These are phyloP conservation scores for Strobilomyces echinocephalus DNA, from an alignment of 768 basidiomycete species.

Conservation along the genomic window DNA sequence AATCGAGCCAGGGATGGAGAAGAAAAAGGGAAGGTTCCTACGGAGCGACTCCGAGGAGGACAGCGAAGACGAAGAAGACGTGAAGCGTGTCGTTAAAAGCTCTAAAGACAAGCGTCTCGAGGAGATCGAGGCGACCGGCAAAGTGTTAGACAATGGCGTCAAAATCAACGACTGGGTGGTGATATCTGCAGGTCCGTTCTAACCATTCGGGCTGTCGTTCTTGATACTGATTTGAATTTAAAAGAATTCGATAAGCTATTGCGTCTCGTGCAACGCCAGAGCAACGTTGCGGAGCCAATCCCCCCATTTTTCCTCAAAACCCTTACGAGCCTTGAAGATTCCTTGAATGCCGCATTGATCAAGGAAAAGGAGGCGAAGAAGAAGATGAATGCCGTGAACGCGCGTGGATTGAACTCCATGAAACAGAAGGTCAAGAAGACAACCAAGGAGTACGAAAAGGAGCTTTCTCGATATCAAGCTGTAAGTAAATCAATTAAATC, in stretches of 20 bases:
- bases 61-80: constrained; percentile 67
- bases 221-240: constrained; percentile 5
- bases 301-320: constrained; percentile 83
- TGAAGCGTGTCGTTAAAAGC: constrained; percentile 65
- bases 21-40: constrained; percentile 40
- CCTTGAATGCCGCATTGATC: constrained; percentile 64
- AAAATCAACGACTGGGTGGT: constrained; percentile 97
- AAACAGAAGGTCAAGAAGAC: constrained; percentile 96
- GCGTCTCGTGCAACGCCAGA: constrained; percentile 84
- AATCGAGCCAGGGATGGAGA: constrained; percentile 42
- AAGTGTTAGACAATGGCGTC: constrained; percentile 87
- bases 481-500: constrained; percentile 38
- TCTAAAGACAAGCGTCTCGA: constrained; percentile 89
- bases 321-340: constrained; percentile 67
- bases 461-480: constrained; percentile 73
- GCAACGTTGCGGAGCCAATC: constrained; percentile 79
- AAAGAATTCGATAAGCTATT: constrained; percentile 94
- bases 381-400: constrained; percentile 93
- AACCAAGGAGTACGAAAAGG: constrained; percentile 79
- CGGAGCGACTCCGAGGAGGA: constrained; percentile 46
- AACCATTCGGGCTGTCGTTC: background rate
- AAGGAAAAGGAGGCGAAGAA: constrained; percentile 92
- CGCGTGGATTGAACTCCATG: constrained; percentile 93
- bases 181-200: constrained; percentile 72
- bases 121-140: constrained; percentile 92